Evolutionary conservation across 2,329 filamentous ascomycete genomes (phyloP), one percentile per base, ranked within the genome.

Genomic region (Ophiostoma ulmi): DNA sequence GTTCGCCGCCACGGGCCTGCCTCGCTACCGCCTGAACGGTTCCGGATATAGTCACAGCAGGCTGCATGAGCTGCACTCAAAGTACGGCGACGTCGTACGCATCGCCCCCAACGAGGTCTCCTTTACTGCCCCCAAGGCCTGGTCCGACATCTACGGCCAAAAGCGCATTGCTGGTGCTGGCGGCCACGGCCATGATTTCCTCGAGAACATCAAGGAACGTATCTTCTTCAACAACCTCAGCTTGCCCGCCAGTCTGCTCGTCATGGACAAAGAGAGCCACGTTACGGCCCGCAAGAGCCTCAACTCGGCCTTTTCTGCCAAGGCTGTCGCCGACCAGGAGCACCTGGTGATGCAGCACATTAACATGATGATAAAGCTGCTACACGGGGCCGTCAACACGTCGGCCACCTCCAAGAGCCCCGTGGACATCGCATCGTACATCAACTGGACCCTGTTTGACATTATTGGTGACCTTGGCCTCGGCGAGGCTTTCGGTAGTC

Each of bases 361-460:
- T 11, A 69, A 73, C 66, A 17, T 44, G 3, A 65, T 73, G 36
- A 38, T 74, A 6, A 17, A n/a, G 2, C 61, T 70, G 3, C 68
- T 74, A 10, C 69, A 70, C 38, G 39, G 48, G 5, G 73, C 48
- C 14, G 44, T 44, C 38, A 35, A 38, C 14, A 71, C 55, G 20
- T 48, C 39, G 55, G 65, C 5, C 66, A 44, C 20, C 22, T 13
- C 52, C 26, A 35, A 38, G 69, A 73, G 13, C 66, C 65, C 6
- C 0, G 83, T 85, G 70, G 84, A 85, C 74, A 79, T 85, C 68
- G 82, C 85, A n/a, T 75, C 74, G 61, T 75, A 75, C 76, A 79
- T 75, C 73, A 79, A 79, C 68, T 80, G 76, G 74, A 70, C 77
- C 1, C 77, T 79, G 0, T 81, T 81, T 71, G 80, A 81, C 74